phyloP scores from a whole-genome alignment of 306 rosid species.

The Myrica gale region DNA sequence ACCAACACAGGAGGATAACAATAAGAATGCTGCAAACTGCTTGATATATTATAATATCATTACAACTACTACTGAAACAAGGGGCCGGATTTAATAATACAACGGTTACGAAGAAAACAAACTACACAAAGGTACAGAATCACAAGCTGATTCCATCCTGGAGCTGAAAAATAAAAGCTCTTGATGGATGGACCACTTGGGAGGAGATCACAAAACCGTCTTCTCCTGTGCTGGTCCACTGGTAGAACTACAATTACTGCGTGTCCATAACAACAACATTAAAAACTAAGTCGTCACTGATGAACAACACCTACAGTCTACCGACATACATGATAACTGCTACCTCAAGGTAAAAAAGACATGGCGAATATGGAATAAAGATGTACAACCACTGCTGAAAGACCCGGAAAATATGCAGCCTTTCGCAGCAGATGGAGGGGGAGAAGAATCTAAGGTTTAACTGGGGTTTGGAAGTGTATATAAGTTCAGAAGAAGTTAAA shows the following conservation, averaged over 20 bases:
- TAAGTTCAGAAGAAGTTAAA: conserved; percentile 7
- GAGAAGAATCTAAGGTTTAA: conserved; percentile 1
- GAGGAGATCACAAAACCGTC: conserved; percentile 80
- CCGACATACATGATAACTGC: not conserved
- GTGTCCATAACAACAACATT: conserved; percentile 3
- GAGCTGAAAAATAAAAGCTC: conserved; percentile 63
- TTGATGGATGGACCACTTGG: conserved; percentile 30
- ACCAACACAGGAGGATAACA: not conserved
- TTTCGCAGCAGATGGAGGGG: conserved; percentile 30
- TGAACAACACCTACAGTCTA: not conserved
- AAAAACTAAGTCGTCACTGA: not conserved
- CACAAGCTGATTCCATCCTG: conserved; percentile 27
- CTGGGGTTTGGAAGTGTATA: not conserved
- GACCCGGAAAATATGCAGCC: conserved; percentile 43
- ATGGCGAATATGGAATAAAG: conserved; percentile 19
- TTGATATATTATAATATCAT: not conserved
- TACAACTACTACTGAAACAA: conserved; percentile 3
- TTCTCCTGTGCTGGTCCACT: conserved; percentile 49
- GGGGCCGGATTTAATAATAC: conserved; percentile 8
- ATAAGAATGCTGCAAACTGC: conserved; percentile 9
- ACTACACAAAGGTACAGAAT: conserved; percentile 18
- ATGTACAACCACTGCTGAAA: conserved; percentile 33
- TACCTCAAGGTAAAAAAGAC: conserved; percentile 8
- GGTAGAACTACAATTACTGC: conserved; percentile 21
- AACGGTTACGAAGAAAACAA: not conserved